These are phyloP conservation scores for Cenchrus americanus DNA, from an alignment of 176 grass and related monocot genomes.

Conservation along the genomic window DNA sequence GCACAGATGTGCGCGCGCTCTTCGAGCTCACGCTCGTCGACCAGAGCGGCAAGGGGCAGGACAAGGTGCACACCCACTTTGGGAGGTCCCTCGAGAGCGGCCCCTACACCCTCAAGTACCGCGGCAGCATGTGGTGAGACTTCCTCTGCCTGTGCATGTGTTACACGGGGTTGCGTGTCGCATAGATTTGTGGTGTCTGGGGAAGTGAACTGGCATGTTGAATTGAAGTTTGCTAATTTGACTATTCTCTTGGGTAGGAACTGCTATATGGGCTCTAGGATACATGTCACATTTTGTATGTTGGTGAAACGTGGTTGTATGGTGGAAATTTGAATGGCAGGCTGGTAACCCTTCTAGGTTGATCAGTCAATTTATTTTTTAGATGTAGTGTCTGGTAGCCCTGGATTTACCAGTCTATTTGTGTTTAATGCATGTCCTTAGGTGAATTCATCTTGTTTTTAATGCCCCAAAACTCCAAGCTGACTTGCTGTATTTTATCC, in stretches of 20 bases:
- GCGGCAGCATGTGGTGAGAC: conserved; percentile 94
- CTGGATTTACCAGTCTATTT: not conserved
- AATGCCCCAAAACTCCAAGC: not conserved
- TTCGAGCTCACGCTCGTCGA: conserved; percentile 94
- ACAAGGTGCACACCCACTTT: conserved; percentile 96
- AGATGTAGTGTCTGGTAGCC: not conserved
- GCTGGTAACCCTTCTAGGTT: not conserved
- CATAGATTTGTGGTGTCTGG: not conserved
- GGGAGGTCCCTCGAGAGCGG: conserved; percentile 82
- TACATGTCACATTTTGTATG: not conserved
- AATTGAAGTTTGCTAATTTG: not conserved
- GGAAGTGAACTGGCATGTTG: not conserved
- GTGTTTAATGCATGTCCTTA: conserved; percentile 1
- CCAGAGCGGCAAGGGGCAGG: conserved; percentile 85
- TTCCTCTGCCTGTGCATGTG: not conserved
- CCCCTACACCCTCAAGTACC: conserved; percentile 92
- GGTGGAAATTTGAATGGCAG: not conserved
- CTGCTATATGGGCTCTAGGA: not conserved
- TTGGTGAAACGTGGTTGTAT: not conserved
- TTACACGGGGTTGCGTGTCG: not conserved
- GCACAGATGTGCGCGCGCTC: conserved; percentile 88
- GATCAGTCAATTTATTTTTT: not conserved
- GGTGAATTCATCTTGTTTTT: not conserved
- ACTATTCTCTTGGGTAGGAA: not conserved
- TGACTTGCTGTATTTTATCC: too few relatives aligned